Base-by-base conservation (phyloP, 192 early-diverging fungal species). In the Neocallimastix lanati region DNA sequence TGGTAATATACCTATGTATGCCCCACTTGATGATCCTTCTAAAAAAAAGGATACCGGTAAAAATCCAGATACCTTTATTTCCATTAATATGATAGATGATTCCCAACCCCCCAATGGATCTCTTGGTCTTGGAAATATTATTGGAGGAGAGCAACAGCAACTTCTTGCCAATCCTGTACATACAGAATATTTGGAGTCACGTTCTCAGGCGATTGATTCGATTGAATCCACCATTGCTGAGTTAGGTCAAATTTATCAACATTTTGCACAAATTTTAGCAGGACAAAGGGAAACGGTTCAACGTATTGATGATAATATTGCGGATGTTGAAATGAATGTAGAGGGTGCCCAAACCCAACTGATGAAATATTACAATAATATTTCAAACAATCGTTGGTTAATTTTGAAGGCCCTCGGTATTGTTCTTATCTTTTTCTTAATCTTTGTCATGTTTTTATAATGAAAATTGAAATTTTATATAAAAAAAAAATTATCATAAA, bases 211-310 rank as follows among this genome's bases (percentile, higher is more conserved):
- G 0, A 96, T 98, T 80, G 93, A 94, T 82, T 94, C 94, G 12
- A 98, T 99, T 81, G 96, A 99, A 83, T 92, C 92, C 13, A 99
- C 98, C 12, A 96, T 99, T 80, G 93, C 96, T 0, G 98, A 99
- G 81, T 90, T 98, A 25, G 94, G 94, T 9, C 90, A 91, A 80
- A 94, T 96, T 35, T 97, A 95, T 82, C 91, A 91, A 79, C 91
- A 95, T 81, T 89, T 97, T 80, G 93, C 94, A 7, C 87, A 89
- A 12, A 92, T 97, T 88, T 88, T 97, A 11, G 91, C 93, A 16
- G 92, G 91, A 78, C 95, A 97, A 83, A 85, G 94, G 28, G 94
- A 97, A 79, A 90, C 91, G 81, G 93, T 97, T 25, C 94, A 94
- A 83, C 81, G 92, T 76, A 99, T 98, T 82, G 96, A 99, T 84